Base-by-base conservation (phyloP, 345 rosid genomes). In the Eutrema heterophyllum region DNA sequence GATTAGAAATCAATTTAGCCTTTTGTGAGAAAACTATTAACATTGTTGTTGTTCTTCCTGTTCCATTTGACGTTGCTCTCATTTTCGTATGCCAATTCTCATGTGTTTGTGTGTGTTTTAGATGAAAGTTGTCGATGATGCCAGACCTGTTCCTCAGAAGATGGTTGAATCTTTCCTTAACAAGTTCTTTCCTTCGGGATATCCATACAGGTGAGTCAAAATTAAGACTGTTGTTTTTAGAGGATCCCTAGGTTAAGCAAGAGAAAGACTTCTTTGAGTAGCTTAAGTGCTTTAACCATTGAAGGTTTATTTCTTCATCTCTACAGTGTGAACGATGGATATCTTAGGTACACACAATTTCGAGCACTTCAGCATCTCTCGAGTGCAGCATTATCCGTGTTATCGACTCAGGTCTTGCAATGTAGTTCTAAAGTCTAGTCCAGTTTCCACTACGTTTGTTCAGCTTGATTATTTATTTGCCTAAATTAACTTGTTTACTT, bases 151-250 rank as follows among this genome's bases (percentile, higher is more conserved):
- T 29, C 70, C 80, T 64, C 85, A 79, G 64, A 88, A 79, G 70
- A 60, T 87, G 67, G 91, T 74, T 55, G 91, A 90, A 68, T 87
- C 98, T 38, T 95, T 95, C 64, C 82, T 82, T 66, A 89, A 83
- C 78, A 88, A 90, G 64, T 95, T 95, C 59, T 95, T 90, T 27
- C 99, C 98, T 24, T 88, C 97, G 0, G 98, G 99, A 11, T 95
- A 95, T 81, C 98, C 96, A 7, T 89, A 89, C 76, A 95, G 97
- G 98, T 88, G 64, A 75, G 39, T 15, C 60, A 13, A 54, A 41
- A 1, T 38, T 53, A 27, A 24, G 39, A 21, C 48, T 63, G 39
- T 15, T 21, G 32, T 55, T 60, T 30, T 38, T 38, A 60, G 35
- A 29, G n/a, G 29, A 44, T 8, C 58, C 36, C 4, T 5, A 2